Percentiles rank a stretch among this genome's conserved stretches.
Conservation (phyloP, 352 stramenopile genomes). For the Blastocystis sp. region DNA sequence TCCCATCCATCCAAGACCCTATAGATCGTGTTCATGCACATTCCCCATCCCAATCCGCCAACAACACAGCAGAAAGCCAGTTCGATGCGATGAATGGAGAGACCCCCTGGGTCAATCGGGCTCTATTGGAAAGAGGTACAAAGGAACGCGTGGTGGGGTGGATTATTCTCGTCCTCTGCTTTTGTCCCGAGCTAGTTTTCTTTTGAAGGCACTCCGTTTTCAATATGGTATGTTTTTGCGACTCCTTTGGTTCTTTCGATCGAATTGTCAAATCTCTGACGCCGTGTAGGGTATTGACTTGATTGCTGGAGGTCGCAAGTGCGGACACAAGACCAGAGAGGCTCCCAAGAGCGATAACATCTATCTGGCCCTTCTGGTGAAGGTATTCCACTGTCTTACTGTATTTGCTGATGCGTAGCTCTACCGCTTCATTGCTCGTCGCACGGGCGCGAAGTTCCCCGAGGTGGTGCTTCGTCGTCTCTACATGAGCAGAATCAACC, state of each 20-base stretch:
- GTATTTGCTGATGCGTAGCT: too few relatives aligned
- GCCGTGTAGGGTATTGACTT: slow-evolving; percentile 63
- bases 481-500: too few relatives aligned
- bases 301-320: slow-evolving; percentile 66
- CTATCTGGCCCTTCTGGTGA: too few relatives aligned
- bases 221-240: background rate
- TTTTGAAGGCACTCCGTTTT: background rate
- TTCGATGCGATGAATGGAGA: too few relatives aligned
- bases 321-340: slow-evolving; percentile 37
- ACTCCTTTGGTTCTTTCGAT: background rate
- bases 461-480: too few relatives aligned
- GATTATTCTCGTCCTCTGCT: background rate
- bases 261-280: background rate
- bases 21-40: background rate
- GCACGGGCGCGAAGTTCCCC: too few relatives aligned
- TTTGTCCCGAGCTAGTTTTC: background rate
- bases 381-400: too few relatives aligned
- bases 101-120: background rate
- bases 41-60: background rate
- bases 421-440: too few relatives aligned
- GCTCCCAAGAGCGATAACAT: too few relatives aligned
- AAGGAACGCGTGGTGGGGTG: background rate
- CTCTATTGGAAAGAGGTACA: background rate
- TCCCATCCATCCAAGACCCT: background rate
- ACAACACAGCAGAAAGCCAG: too few relatives aligned